Base-by-base conservation (phyloP, 1,139 yeast species). In the Citeromyces hawaiiensis region DNA sequence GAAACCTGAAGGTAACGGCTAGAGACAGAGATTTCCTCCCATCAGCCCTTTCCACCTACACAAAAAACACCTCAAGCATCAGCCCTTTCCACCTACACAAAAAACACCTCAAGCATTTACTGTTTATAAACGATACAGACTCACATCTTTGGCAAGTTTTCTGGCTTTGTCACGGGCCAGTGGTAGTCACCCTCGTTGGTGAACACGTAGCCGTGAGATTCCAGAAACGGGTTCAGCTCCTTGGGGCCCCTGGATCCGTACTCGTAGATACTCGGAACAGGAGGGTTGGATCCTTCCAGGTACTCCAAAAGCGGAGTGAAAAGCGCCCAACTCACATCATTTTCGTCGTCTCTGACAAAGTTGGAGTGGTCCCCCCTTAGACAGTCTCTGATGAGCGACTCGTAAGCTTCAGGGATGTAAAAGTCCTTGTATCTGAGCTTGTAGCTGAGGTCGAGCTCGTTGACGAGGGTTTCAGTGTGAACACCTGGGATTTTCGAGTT, bases 321-420 rank as follows among this genome's bases (percentile, higher is more conserved):
- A 45, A 91, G 66, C 52, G 72, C 70, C 99, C 99, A 91, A 44
- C 94, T 80, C 44, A 81, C 77, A 44, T 88, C 96, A 57, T 93
- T 74, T 65, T 91, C 99, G 59, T 91, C 99, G 57, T 88, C 97
- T 65, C 98, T 82, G 32, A 91, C 98, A 59, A 93, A 91, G 66
- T 88, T 88, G 44, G 97, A 82, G 64, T 91, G 98, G 62, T 88
- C 94, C 43, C 94, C 98, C 51, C 76, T 71, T 56, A 81, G 66
- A 46, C 91, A 83, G 60, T 93, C 98, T 60, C 94, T 76, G 51
- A 91, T 85, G 52, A 91, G 76, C 2, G 96, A 83, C 66, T 93
- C 98, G 61, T 91, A 91, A 38, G 97, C 98, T 67, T 88, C 96
- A 39, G 98, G 97, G 53, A 91, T 88, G 83, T 88, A 82, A 63